Evolutionary conservation across 2,329 filamentous ascomycete genomes (phyloP), one percentile per base, ranked within the genome.

Genomic region (Pseudopyrenochaeta lycopersici): DNA sequence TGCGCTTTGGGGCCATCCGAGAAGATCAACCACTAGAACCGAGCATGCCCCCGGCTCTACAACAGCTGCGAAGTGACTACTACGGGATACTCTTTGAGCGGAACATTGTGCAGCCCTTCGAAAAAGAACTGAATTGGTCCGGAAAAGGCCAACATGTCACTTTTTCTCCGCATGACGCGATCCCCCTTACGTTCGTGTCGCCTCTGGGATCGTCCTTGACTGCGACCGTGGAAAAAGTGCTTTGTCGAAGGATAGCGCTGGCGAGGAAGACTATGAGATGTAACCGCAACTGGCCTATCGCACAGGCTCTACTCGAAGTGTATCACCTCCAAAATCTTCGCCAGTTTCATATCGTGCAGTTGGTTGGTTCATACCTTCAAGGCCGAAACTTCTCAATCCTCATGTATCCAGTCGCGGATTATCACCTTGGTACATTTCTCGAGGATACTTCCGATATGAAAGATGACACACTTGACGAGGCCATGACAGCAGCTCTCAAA

Each of bases 101-200:
- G 21, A 20, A 48, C 10, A 38, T 51, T 21, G 20, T 46, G 3
- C 39, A 44, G 21, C 46, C 52, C 7, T 52, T 45, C n/a, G 46
- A 61, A 3, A 46, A 49, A 12, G 60, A 62, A 29, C 29, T 60
- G 7, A 62, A 66, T 20, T 68, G 64, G 64, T 68, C 66, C 10
- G 63, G 64, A 0, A 58, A 52, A 33, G 66, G 64, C 2, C 64
- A 68, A 27, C 62, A 67, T 36, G 59, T 66, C 3, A 56, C 49
- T 1, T 68, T 57, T 36, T 5, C 33, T 3, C 20, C 44, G 1
- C 27, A 41, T 4, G 63, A 67, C 15, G 11, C 18, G 0, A 30
- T 64, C 1, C 64, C 62, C 1, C 35, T 68, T 0, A n/a, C 33
- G 4, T 14, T 49, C 2, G 7, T 57, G 15, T 41, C 36, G 1